A percentile compares a stretch with the other conserved stretches of the same genome.
These are phyloP conservation scores for Waltiozyma sp. DNA, from an alignment of 1,139 yeast species.

Conservation along the genomic window DNA sequence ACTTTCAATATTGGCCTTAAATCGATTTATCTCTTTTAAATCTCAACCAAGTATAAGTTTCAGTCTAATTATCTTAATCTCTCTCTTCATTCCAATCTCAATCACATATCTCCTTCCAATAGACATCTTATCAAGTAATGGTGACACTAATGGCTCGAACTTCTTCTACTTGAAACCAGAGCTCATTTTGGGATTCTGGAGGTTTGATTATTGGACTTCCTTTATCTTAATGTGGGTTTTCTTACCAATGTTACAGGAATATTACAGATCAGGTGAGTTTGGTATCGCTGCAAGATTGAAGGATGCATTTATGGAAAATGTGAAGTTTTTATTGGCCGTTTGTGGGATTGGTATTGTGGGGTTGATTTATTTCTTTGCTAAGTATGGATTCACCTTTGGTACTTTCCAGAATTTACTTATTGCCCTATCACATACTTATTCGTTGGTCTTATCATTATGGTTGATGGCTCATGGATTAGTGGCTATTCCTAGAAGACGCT, in stretches of 20 bases:
- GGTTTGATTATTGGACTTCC: constrained; percentile 70
- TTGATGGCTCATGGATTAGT: constrained; percentile 77
- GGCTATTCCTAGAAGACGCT: constrained; percentile 52
- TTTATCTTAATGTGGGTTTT: constrained; percentile 65
- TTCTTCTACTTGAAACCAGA: constrained; percentile 33
- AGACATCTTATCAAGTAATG: constrained; percentile 34
- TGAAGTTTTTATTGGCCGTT: constrained; percentile 50
- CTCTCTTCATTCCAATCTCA: constrained; percentile 44
- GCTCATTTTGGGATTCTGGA: constrained; percentile 53
- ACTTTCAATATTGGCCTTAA: constrained; percentile 10
- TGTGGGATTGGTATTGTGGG: constrained; percentile 44
- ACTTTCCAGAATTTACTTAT: constrained; percentile 60
- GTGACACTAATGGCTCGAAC: constrained; percentile 16
- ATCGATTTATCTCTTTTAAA: constrained; percentile 10
- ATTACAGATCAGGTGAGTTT: constrained; percentile 59
- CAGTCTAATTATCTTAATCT: constrained; percentile 24
- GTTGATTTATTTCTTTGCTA: constrained; percentile 47
- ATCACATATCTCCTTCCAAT: constrained; percentile 45
- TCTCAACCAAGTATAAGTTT: constrained; percentile 14
- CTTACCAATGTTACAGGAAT: constrained; percentile 63
- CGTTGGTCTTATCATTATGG: constrained; percentile 69
- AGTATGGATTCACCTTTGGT: constrained; percentile 45
- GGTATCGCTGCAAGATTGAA: constrained; percentile 33
- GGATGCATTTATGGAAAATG: constrained; percentile 47
- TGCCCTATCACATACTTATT: constrained; percentile 72